Base-by-base conservation (phyloP, 1,284 basidiomycete species). In the Heterobasidion parviporum region DNA sequence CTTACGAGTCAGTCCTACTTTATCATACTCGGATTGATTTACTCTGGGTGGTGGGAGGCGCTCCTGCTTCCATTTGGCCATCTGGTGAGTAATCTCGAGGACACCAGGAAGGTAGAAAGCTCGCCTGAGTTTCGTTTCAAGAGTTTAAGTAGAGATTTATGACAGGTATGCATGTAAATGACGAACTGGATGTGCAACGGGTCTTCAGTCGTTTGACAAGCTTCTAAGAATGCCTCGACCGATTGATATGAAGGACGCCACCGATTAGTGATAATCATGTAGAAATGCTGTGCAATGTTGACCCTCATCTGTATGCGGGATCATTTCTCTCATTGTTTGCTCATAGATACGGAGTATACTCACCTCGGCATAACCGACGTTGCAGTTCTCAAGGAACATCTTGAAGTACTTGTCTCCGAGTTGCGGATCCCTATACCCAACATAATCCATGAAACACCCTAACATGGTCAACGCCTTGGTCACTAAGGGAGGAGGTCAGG, bases 331-430 rank as follows among this genome's bases (percentile, higher is more conserved):
- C 26, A 26, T 54, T 56, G 52, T 26, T 26, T 26, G 26, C 26
- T 26, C 26, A 50, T 41, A 33, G 41, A 53, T 55, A 54, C 9
- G 10, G 33, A 41, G 15, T 35, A 5, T 32, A 56, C 70, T 54
- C 67, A 90, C 92, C 72, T 95, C 93, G 32, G 89, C 89, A 68
- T 92, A 95, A 47, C 83, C 82, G 12, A 89, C 92, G 62, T 86
- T 81, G 26, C 89, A 79, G 61, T 90, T 89, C 34, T 82, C 78
- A 64, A 94, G 85, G 63, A 92, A 82, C 41, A 89, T 64, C 50
- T 84, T 75, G 56, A 86, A 75, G 66, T 91, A 91, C 63, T 81
- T 78, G 56, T 86, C 80, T 14, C 84, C 74, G 69, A 83, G 74
- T 2, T 85, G 75, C 46, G 82, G 79, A 67, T 93, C 91, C 52